Evolutionary conservation across 2,329 filamentous ascomycete genomes (phyloP), one percentile per base, ranked within the genome.

Genomic region (Fusarium drepaniforme): DNA sequence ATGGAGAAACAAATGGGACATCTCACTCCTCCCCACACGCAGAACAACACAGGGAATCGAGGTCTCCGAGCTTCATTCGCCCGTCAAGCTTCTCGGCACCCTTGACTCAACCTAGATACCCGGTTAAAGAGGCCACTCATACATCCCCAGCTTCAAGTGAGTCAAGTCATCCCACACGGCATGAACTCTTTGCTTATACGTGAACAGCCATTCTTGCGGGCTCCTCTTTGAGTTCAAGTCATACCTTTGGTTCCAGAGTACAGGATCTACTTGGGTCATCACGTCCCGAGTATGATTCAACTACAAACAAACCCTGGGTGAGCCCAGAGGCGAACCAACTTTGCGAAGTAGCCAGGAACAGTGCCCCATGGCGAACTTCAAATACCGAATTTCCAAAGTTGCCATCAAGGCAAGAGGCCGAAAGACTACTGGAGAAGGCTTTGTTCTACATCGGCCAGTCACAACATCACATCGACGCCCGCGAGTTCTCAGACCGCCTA

Each of bases 371-470:
- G 77, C 70, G 71, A 16, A 77, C 74, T 21, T 76, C 77, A 6
- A 75, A 66, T 42, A 70, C 67, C 3, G 75, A 78, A 16, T 78
- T 78, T 12, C 77, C 77, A 1, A 78, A 76, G 7, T 12, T 78
- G 2, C 77, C 77, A 8, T 66, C 77, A 0, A 71, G 75, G 5
- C 42, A 79, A 4, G 77, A 79, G 30, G 77, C 77, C 1, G 74
- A 79, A 28, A 46, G 77, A 4, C 33, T 79, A 3, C 15, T 79
- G 8, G 76, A 79, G 2, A 76, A 71, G 18, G 75, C 75, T 13
- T 28, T 78, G 15, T 79, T 79, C 59, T 79, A 78, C 16, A 77
- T 79, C 7, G 77, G 77, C 15, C 77, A 79, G 44, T 79, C 77
- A 1, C 77, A 79, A 5, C 77, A 79, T 40, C 77, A 79, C 44